Evolutionary conservation across 2,329 filamentous ascomycete species (phyloP).

Genomic region (Pestalotiopsis fici): DNA sequence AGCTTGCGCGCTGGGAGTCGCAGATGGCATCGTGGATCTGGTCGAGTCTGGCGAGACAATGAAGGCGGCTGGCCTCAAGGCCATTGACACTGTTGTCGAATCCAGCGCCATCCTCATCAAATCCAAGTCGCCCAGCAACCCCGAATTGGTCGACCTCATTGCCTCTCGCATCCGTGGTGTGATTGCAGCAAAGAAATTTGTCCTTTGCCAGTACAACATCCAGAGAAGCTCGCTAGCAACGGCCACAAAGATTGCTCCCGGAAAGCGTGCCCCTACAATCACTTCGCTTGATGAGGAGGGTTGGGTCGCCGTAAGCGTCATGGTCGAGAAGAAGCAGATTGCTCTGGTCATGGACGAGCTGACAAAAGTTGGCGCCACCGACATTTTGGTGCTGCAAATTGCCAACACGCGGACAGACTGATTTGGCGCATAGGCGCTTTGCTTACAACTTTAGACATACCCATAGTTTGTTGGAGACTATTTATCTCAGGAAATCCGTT

Average conservation of each 20-base stretch:
- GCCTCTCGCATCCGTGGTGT: constrained; percentile 86
- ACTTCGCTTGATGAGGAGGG: constrained; percentile 85
- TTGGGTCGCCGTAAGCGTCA: constrained; percentile 92
- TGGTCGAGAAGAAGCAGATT: constrained; percentile 88
- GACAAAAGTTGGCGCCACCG: constrained; percentile 73
- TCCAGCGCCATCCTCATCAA: constrained; percentile 90
- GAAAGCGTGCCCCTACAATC: constrained; percentile 89
- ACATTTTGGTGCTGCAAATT: constrained; percentile 84
- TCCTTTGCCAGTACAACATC: constrained; percentile 96
- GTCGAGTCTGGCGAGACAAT: constrained; percentile 99
- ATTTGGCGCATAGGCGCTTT: neutral
- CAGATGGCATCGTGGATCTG: constrained; percentile 95
- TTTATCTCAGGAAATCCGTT: neutral
- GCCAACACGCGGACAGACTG: constrained; percentile 58
- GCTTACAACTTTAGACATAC: neutral
- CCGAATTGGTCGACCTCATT: constrained; percentile 80
- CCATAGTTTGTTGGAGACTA: neutral
- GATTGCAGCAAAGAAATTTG: constrained; percentile 91
- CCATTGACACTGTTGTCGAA: constrained; percentile 90
- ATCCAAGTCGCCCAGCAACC: constrained; percentile 80
- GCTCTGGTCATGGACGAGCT: constrained; percentile 86
- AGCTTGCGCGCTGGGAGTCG: constrained; percentile 91
- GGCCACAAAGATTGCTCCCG: constrained; percentile 81
- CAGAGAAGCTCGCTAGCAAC: constrained; percentile 66
- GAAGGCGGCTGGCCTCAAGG: constrained; percentile 90